Evolutionary conservation across 495 filamentous ascomycete genomes (phyloP).

Genomic region (Podospora didyma): DNA sequence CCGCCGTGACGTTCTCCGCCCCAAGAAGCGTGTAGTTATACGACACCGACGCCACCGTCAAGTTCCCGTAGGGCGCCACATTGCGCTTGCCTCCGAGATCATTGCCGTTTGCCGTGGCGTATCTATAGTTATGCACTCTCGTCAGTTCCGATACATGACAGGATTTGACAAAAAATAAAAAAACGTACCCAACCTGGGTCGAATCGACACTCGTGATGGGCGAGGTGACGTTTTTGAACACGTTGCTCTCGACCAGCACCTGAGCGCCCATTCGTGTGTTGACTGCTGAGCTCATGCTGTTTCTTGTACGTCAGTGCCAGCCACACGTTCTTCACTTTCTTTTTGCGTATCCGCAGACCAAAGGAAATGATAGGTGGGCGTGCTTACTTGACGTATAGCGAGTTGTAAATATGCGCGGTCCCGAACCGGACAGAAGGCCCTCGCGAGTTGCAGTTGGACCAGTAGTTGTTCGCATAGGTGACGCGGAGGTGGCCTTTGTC

Average conservation of each 20-base stretch:
- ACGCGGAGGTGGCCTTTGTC: constrained; percentile 54
- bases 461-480: constrained; percentile 62
- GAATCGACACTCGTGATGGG: constrained; percentile 53
- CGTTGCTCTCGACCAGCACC: constrained; percentile 58
- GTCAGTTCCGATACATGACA: no score
- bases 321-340: background rate
- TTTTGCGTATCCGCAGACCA: no score
- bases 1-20: background rate
- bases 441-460: constrained; percentile 57
- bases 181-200: constrained; percentile 39
- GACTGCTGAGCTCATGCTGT: constrained; percentile 51
- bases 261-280: constrained; percentile 65
- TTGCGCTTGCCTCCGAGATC: background rate
- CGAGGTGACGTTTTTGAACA: constrained; percentile 44
- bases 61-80: background rate
- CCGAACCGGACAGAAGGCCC: constrained; percentile 60
- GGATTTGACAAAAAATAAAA: no score
- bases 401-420: constrained; percentile 51
- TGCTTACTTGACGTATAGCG: constrained; percentile 33
- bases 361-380: no score
- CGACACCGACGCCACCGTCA: background rate
- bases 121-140: no score
- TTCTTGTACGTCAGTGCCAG: constrained; percentile 8
- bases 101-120: background rate
- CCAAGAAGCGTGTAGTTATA: background rate